Evolutionary conservation across 2,329 filamentous ascomycete genomes (phyloP).

Genomic region (Albophoma yamanashiensis): DNA sequence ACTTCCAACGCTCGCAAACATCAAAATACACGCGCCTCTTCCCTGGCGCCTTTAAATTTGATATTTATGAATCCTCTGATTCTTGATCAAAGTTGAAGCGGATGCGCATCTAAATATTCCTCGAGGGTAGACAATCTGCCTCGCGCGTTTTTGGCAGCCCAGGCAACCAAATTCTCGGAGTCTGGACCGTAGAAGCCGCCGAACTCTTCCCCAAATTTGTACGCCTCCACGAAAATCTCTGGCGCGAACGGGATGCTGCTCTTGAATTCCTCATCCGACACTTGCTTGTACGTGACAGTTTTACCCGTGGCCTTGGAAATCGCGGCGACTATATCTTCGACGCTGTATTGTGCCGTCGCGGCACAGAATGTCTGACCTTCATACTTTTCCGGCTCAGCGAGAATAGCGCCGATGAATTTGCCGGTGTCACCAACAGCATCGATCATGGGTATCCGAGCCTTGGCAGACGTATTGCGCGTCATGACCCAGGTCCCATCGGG

Average conservation of each 20-base stretch:
- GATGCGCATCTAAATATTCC: constrained; percentile 9
- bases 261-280: constrained; percentile 9
- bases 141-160: constrained; percentile 9
- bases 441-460: constrained; percentile 29
- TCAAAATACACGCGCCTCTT: not conserved
- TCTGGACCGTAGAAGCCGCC: constrained; percentile 12
- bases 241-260: constrained; percentile 4
- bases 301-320: constrained; percentile 29
- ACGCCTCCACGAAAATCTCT: constrained; percentile 5
- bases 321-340: constrained; percentile 25
- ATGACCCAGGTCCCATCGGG: constrained; percentile 18
- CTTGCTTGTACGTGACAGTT: constrained; percentile 12
- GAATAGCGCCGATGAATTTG: constrained; percentile 27
- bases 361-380: constrained; percentile 32
- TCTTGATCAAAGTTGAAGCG: not conserved
- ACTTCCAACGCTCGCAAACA: not conserved
- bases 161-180: constrained; percentile 8
- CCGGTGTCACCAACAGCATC: constrained; percentile 33
- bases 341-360: constrained; percentile 25
- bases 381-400: constrained; percentile 29
- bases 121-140: constrained; percentile 10
- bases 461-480: constrained; percentile 8
- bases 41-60: not conserved
- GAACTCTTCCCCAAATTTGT: constrained; percentile 8
- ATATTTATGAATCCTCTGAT: not conserved